A percentile compares a stretch with the other conserved stretches of the same genome.
Conservation (phyloP, 208 protist genomes). For the Strigomonas culicis region DNA sequence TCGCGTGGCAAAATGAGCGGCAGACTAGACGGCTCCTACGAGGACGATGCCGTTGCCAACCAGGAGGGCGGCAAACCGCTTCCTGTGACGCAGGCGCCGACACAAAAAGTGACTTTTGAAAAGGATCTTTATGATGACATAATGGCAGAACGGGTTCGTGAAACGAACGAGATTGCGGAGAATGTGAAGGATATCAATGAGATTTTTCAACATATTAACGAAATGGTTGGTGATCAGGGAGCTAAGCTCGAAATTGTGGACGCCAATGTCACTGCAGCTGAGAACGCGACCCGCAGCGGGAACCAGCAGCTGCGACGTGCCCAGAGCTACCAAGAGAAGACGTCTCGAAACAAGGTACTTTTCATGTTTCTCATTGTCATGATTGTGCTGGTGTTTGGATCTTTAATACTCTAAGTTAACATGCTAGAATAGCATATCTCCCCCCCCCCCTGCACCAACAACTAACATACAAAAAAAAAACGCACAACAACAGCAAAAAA, state of each 20-base stretch:
- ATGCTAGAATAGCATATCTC: too few species aligned
- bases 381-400: neutral
- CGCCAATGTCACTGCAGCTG: conserved; percentile 43
- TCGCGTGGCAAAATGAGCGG: conserved; percentile 24
- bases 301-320: conserved; percentile 60
- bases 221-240: conserved; percentile 80
- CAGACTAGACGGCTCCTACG: conserved; percentile 25
- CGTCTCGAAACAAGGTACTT: conserved; percentile 5
- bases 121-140: conserved; percentile 78
- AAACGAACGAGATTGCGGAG: conserved; percentile 82
- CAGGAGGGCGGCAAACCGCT: conserved; percentile 23
- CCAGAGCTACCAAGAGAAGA: conserved; percentile 45
- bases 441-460: too few species aligned
- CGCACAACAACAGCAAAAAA: too few species aligned
- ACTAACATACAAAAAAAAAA: conserved; percentile 6
- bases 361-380: conserved; percentile 11
- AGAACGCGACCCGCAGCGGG: conserved; percentile 64
- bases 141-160: conserved; percentile 71
- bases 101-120: conserved; percentile 64
- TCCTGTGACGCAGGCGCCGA: conserved; percentile 3
- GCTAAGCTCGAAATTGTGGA: conserved; percentile 71
- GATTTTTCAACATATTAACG: conserved; percentile 85
- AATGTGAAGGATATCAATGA: conserved; percentile 85
- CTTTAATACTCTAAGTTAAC: conserved; percentile 1
- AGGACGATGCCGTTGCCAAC: conserved; percentile 24